Base-by-base conservation (phyloP, 2,329 filamentous ascomycete genomes). In the Plectosphaerella sp. region DNA sequence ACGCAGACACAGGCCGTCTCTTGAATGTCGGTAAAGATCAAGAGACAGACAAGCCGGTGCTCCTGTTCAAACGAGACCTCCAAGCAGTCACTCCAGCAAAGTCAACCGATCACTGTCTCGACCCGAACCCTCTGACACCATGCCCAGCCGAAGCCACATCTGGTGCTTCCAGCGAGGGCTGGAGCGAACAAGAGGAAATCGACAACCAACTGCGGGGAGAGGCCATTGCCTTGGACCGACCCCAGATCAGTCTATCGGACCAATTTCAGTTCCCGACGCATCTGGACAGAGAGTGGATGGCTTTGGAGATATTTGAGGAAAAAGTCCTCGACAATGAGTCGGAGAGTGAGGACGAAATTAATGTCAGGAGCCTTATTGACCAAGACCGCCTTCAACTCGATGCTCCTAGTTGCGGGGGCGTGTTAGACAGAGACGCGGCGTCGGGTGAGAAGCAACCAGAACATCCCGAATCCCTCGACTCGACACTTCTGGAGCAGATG, bases 241-340 rank as follows among this genome's bases (percentile, higher is more conserved):
- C 11, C 22, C 15, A 14, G 46, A 7, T 16, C 12, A 4, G 33
- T 3, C 10, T 9, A 9, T 5, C 28, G 4, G 33, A 12, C 25
- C 18, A 8, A 20, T 8, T n/a, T 20, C 45, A 48, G 14, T 72
- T 96, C 3, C 90, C 91, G 1, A 76, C 78, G 1, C 87, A 91
- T 54, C 74, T 96, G 0, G 92, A 96, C 59, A 84, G 88, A 0
- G 92, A 96, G 67, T 97, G 92, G 92, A 82, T 96, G 58, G 92
- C 92, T 0, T 83, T 97, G 15, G 91, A 96, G 64, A 89, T 96
- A 1, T 94, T 87, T 64, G 80, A 82, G 15, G 85, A 89, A 60
- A 77, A 83, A 3, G 71, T 76, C 16, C 15, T 14, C 5, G 79
- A 77, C 2, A 62, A 47, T 3, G 58, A 62, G 2, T 61, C 62